Base-by-base conservation (phyloP, 2,329 filamentous ascomycete genomes). In the Thyridium curvatum region DNA sequence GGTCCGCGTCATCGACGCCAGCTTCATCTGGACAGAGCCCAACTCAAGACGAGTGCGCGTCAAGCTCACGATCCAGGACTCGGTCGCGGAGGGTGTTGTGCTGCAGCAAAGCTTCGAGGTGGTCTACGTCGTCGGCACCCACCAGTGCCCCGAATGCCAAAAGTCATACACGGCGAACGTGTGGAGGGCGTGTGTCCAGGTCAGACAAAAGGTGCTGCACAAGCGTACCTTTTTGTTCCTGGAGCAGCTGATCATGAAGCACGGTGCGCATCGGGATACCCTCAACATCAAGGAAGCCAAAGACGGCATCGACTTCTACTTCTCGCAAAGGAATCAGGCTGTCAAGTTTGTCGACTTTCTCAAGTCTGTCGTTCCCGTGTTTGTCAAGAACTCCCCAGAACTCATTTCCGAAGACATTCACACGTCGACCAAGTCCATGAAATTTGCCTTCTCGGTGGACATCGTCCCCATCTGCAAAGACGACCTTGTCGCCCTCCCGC, bases 251-350 rank as follows among this genome's bases (percentile, higher is more conserved):
- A 94, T 98, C 52, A 72, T 98, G 52, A 97, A 96, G 71, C 89
- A 97, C 60, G 78, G 79, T 40, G 93, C 91, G 4, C 90, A 95
- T 61, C 78, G 80, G 48, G 90, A 98, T 51, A 93, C 91, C 1
- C 90, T 96, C 64, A 98, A 97, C 61, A 98, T 98, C 66, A 96
- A 94, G 60, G 93, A 98, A 65, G 86, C 87, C 18, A 90, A 90
- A 64, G 89, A 96, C 52, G 93, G 93, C 2, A 82, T 98, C 43
- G 93, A 98, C 60, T 98, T 98, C 62, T 98, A 83, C 72, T 98
- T 93, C 56, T 77, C 87, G 0, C 81, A 85, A 42, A 75, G 87
- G 53, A 98, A 96, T 55, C 86, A 94, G 52, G 91, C 90, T 8
- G 88, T 94, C 56, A 76, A 77, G 30, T 73, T 79, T 48, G 74